phyloP scores from a whole-genome alignment of 306 rosid genomes.

The Mucuna pruriens region DNA sequence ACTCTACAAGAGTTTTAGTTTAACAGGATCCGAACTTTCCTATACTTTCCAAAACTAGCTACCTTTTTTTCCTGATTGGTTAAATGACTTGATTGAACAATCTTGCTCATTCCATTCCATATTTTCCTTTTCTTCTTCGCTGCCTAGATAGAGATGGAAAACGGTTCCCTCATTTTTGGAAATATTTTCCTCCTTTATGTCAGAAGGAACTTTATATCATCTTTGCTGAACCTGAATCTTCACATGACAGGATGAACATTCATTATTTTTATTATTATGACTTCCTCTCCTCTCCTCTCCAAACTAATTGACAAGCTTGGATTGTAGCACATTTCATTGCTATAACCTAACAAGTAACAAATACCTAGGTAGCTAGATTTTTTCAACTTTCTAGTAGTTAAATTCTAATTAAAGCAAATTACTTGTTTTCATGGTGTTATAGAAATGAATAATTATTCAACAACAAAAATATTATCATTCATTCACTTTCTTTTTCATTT shows the following conservation, averaged over 20 bases:
- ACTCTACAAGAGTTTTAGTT: slow-evolving; percentile 45
- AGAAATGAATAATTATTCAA: too few relatives aligned
- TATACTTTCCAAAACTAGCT: slow-evolving; percentile 37
- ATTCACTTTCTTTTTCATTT: too few relatives aligned
- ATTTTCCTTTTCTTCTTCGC: slow-evolving; percentile 37
- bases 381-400: slow-evolving; percentile 7
- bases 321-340: slow-evolving; percentile 6
- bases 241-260: slow-evolving; percentile 48
- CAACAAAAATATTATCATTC: too few relatives aligned
- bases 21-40: slow-evolving; percentile 49
- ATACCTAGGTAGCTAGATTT: background rate
- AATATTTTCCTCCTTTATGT: slow-evolving; percentile 33
- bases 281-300: slow-evolving; percentile 39
- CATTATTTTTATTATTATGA: background rate
- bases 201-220: slow-evolving; percentile 27
- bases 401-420: slow-evolving; percentile 6
- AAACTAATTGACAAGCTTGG: slow-evolving; percentile 20
- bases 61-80: slow-evolving; percentile 45
- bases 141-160: slow-evolving; percentile 31
- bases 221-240: slow-evolving; percentile 38
- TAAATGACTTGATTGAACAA: slow-evolving; percentile 50
- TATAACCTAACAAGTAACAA: slow-evolving; percentile 1
- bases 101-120: slow-evolving; percentile 44
- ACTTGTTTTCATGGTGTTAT: too few relatives aligned
- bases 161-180: slow-evolving; percentile 38